Evolutionary conservation across 306 rosid genomes (phyloP).

Genomic region (Cucumis hystrix): DNA sequence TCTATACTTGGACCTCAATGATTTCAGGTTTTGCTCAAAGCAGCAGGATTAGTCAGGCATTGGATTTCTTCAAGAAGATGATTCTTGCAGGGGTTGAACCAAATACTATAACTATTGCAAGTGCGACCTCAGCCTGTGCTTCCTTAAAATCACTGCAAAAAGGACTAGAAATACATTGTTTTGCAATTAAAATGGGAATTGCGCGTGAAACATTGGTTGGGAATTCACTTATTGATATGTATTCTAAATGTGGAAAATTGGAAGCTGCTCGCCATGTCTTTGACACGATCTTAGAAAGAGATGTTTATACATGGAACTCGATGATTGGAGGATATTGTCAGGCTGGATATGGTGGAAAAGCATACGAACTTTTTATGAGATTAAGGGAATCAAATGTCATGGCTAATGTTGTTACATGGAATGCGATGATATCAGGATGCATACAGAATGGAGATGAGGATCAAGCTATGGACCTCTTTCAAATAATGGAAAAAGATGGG

Average conservation of each 20-base stretch:
- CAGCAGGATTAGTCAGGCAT: constrained; percentile 37
- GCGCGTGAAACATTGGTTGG: constrained; percentile 33
- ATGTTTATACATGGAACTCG: constrained; percentile 84
- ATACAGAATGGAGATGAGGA: constrained; percentile 73
- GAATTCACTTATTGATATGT: constrained; percentile 76
- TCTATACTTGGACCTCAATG: constrained; percentile 91
- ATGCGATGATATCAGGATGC: constrained; percentile 76
- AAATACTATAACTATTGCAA: constrained; percentile 51
- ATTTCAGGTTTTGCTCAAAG: constrained; percentile 81
- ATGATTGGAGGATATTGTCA: constrained; percentile 86
- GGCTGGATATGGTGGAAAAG: constrained; percentile 79
- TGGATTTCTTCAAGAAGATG: constrained; percentile 62
- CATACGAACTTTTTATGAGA: constrained; percentile 64
- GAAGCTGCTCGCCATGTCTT: constrained; percentile 64
- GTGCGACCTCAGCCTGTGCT: constrained; percentile 62
- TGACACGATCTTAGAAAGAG: constrained; percentile 46
- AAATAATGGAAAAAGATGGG: constrained; percentile 64
- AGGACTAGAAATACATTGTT: constrained; percentile 59
- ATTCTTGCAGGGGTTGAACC: constrained; percentile 46
- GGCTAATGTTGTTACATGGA: constrained; percentile 77
- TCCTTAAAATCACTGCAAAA: constrained; percentile 42
- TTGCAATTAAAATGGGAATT: constrained; percentile 52
- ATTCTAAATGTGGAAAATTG: constrained; percentile 66
- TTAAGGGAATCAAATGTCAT: constrained; percentile 66
- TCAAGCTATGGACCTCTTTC: constrained; percentile 67